A percentile compares a stretch with the other conserved stretches of the same genome.
phyloP scores from a whole-genome alignment of 257 asterid genomes.

The Solanum chmielewskii region DNA sequence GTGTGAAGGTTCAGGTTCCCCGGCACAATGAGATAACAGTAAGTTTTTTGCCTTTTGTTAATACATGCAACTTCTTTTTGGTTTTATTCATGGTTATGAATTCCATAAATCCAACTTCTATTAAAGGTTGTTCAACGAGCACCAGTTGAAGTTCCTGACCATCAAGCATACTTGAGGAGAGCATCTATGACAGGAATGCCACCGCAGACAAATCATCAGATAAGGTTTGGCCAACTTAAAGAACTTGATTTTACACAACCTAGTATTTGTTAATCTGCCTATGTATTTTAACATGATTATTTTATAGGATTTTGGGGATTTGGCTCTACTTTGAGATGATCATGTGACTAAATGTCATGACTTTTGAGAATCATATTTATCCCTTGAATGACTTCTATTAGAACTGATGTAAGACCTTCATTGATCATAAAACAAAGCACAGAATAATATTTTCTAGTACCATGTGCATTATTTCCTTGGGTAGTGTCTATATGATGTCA shows the following conservation, averaged over 20 bases:
- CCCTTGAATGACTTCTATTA: not conserved
- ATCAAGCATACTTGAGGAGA: constrained; percentile 25
- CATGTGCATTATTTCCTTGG: not conserved
- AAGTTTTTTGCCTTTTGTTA: constrained; percentile 5
- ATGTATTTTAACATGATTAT: not conserved
- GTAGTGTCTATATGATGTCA: not conserved
- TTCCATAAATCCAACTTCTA: not conserved
- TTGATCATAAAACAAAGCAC: not conserved
- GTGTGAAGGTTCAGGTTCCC: constrained; percentile 14
- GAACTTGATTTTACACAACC: not conserved
- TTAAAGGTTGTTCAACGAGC: not conserved
- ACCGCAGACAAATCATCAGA: constrained; percentile 23
- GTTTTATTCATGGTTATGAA: not conserved
- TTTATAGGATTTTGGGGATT: not conserved
- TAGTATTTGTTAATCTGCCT: not conserved
- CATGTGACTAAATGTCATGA: not conserved
- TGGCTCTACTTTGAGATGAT: not conserved
- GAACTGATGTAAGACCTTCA: not conserved
- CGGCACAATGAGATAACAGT: constrained; percentile 23
- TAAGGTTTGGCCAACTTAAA: constrained; percentile 34
- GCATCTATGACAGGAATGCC: constrained; percentile 23
- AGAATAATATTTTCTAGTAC: not conserved
- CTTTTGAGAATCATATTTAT: not conserved
- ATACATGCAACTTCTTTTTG: not conserved
- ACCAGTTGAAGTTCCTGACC: constrained; percentile 26